Evolutionary conservation across 2,329 filamentous ascomycete species (phyloP), one percentile per base, ranked within the genome.

Genomic region (Arthrobotrys iridis): DNA sequence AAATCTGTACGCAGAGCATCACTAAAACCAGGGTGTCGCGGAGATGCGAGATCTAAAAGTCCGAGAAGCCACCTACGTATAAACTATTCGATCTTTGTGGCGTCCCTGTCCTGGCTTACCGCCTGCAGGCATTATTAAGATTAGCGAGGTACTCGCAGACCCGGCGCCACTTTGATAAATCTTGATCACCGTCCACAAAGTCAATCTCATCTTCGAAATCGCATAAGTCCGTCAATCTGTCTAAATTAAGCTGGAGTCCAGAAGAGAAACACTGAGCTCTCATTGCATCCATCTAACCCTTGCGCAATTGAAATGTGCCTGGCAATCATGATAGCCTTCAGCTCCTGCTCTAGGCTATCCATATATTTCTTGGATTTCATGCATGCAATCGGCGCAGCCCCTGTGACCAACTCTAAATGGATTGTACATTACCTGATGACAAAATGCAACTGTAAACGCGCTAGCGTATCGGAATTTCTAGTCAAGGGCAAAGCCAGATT

Each of bases 21-120:
- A n/a, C n/a, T n/a, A n/a, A n/a, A n/a, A n/a, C n/a, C n/a, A 37
- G 18, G 20, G 15, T 55, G n/a, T 15, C 50, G 10, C 7, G 22
- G 22, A 26, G 4, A 48, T 58, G 63, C 50, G 26, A 37, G 63
- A 67, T 67, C 50, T 30, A 59, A 58, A 59, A 50, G 57, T 35
- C 64, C 64, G 46, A 52, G 40, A 28, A 67, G 64, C 64, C 64
- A 67, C 64, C 24, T 46, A 55, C 35, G 63, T 57, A 26, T 11
- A 10, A 11, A 15, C 22, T 35, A 22, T 43, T 41, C 3, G 8
- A 62, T 26, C 48, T 20, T 40, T 59, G 66, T 71, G 57, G 55
- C 45, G 58, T 71, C 57, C 66, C 33, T 52, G 43, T 59, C 66
- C 66, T 71, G 40, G 57, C 26, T 57, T n/a, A n/a, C n/a, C n/a